These are phyloP conservation scores for Ascomycota sp. DNA, from an alignment of 2,329 filamentous ascomycete species.

Conservation along the genomic window DNA sequence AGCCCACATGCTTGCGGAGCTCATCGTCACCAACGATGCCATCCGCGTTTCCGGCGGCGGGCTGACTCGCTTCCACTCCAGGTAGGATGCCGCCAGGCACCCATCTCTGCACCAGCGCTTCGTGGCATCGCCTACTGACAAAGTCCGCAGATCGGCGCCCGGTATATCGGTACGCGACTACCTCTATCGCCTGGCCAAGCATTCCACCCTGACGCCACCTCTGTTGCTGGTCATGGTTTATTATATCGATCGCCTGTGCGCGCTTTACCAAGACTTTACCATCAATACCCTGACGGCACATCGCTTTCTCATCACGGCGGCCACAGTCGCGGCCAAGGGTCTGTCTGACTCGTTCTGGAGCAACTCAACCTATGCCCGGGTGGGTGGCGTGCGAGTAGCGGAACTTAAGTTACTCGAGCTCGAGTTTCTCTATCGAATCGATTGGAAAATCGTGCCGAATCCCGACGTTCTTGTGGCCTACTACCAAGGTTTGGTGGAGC, in stretches of 20 bases:
- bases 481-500: constrained; percentile 66
- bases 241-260: constrained; percentile 89
- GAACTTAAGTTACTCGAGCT: constrained; percentile 83
- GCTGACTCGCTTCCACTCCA: constrained; percentile 85
- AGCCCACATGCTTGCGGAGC: constrained; percentile 83
- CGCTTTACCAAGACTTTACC: constrained; percentile 82
- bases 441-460: constrained; percentile 94
- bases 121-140: neutral
- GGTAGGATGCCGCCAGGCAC: constrained; percentile 26
- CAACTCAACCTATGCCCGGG: constrained; percentile 84
- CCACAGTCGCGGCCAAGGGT: constrained; percentile 88
- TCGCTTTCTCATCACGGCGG: constrained; percentile 87
- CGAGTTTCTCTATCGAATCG: constrained; percentile 77
- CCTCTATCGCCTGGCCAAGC: constrained; percentile 74
- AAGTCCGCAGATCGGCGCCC: constrained; percentile 33
- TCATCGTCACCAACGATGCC: constrained; percentile 88
- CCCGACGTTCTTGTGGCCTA: constrained; percentile 88
- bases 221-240: constrained; percentile 97
- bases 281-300: constrained; percentile 94
- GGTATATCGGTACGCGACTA: constrained; percentile 92
- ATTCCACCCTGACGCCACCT: constrained; percentile 81
- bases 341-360: constrained; percentile 97
- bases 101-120: neutral
- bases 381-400: constrained; percentile 76
- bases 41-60: constrained; percentile 53